Evolutionary conservation across 257 asterid genomes (phyloP).

Genomic region (Capsicum rhomboideum): DNA sequence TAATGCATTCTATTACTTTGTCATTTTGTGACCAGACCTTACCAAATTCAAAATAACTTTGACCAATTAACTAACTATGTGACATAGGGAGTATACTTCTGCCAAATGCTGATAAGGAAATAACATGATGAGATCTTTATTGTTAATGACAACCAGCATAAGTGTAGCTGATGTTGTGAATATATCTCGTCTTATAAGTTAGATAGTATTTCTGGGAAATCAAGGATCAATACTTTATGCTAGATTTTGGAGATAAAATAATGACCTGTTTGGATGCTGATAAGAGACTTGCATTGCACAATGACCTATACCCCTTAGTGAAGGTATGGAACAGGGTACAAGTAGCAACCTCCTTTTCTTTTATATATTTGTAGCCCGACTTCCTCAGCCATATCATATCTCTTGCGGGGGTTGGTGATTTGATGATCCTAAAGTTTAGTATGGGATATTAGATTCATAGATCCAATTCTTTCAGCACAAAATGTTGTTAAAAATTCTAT

Average conservation of each 20-base stretch:
- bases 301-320: background rate
- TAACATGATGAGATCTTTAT: background rate
- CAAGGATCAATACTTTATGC: background rate
- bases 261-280: conserved; percentile 1
- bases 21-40: background rate
- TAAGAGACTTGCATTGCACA: background rate
- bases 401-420: background rate
- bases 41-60: background rate
- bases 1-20: background rate
- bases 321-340: background rate
- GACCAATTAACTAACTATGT: background rate
- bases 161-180: background rate
- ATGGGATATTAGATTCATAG: background rate
- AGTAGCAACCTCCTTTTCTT: background rate
- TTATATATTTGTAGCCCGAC: background rate
- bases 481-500: background rate
- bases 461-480: background rate
- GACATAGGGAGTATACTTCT: background rate
- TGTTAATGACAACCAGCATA: background rate
- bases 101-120: background rate
- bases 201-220: background rate
- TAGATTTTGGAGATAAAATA: background rate
- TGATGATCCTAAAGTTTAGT: background rate
- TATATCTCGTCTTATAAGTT: background rate
- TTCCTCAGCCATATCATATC: background rate